Evolutionary conservation across 495 filamentous ascomycete genomes (phyloP).

Genomic region (Mycothermus thermophilus): DNA sequence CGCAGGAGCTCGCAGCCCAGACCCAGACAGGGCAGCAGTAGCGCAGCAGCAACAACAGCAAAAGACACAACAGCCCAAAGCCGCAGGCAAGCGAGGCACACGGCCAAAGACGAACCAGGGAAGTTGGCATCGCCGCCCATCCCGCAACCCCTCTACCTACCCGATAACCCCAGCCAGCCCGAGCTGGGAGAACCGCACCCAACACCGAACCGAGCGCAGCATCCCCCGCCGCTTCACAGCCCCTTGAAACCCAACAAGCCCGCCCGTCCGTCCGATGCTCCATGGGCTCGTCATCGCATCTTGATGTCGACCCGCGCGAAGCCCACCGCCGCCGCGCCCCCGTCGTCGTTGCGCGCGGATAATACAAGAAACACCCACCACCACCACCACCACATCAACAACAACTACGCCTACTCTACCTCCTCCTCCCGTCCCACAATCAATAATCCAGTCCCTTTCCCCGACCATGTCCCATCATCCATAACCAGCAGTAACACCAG

Average conservation of each 20-base stretch:
- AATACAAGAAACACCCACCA: constrained; percentile 3
- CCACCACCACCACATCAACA: neutral
- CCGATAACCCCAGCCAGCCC: too few species aligned
- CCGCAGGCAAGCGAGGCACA: too few species aligned
- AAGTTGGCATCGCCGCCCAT: too few species aligned
- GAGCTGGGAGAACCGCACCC: too few species aligned
- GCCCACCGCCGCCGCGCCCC: constrained; percentile 15
- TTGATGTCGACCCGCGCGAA: constrained; percentile 21
- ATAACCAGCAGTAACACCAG: neutral
- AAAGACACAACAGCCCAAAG: too few species aligned
- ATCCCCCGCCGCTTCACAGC: neutral
- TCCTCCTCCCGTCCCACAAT: neutral
- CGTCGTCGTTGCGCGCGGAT: constrained; percentile 13
- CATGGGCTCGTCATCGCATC: constrained; percentile 13
- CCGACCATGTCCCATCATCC: constrained; percentile 1
- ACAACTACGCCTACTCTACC: neutral
- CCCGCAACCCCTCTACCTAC: too few species aligned
- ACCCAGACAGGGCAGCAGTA: too few species aligned
- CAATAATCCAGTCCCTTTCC: too few species aligned
- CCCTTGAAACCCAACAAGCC: neutral
- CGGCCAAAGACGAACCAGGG: too few species aligned
- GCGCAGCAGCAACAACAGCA: too few species aligned
- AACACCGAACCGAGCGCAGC: too few species aligned
- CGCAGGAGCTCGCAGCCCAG: too few species aligned
- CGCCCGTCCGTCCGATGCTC: constrained; percentile 5